A percentile compares a stretch with the other conserved stretches of the same genome.
These are phyloP conservation scores for Hypericum androsaemum DNA, from an alignment of 345 rosid species.

Conservation along the genomic window DNA sequence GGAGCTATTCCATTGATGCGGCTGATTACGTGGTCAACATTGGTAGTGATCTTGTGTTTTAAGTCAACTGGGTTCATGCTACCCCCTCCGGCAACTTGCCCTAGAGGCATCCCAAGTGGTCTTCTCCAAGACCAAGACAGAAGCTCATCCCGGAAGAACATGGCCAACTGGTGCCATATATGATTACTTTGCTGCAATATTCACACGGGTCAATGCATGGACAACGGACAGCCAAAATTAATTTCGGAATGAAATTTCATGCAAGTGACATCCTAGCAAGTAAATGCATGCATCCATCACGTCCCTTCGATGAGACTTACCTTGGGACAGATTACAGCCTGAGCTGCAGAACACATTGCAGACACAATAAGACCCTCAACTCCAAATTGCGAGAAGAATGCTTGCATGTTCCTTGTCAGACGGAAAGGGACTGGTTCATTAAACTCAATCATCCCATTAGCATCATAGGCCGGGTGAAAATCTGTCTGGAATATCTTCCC, in stretches of 20 bases:
- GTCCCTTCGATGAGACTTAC: slow-evolving; percentile 26
- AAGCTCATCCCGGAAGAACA: slow-evolving; percentile 97
- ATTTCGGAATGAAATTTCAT: no score
- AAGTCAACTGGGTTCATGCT: slow-evolving; percentile 64
- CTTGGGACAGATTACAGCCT: slow-evolving; percentile 83
- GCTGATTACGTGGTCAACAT: slow-evolving; percentile 62
- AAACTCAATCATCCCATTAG: slow-evolving; percentile 80
- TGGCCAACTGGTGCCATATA: slow-evolving; percentile 88
- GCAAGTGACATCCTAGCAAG: no score
- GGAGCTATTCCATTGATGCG: slow-evolving; percentile 79
- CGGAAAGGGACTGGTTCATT: slow-evolving; percentile 95
- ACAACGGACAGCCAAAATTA: no score
- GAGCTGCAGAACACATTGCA: slow-evolving; percentile 89
- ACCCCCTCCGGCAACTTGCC: slow-evolving; percentile 50
- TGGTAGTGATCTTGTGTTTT: slow-evolving; percentile 60
- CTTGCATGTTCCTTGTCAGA: slow-evolving; percentile 94
- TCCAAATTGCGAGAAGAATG: slow-evolving; percentile 89
- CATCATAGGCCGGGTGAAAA: slow-evolving; percentile 95
- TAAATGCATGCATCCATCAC: no score
- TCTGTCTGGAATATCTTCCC: slow-evolving; percentile 95
- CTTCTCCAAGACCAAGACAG: slow-evolving; percentile 95
- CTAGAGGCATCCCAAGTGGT: slow-evolving; percentile 62
- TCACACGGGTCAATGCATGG: no score
- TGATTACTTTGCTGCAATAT: slow-evolving; percentile 70
- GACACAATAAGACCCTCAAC: slow-evolving; percentile 94